phyloP scores from a whole-genome alignment of 768 basidiomycete species.

The Suillus sp. region DNA sequence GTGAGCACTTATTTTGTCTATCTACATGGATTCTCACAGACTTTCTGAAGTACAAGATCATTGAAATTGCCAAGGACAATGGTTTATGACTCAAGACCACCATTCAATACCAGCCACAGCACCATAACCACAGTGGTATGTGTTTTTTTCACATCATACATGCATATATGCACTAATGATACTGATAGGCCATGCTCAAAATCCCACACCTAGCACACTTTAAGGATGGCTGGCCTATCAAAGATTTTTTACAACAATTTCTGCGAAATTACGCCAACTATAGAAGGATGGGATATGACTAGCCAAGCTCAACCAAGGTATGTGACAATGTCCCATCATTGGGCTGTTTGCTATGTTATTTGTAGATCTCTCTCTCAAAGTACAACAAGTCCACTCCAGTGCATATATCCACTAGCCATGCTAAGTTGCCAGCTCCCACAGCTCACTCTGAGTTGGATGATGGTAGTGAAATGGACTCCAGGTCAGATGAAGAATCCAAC shows the following conservation, averaged over 20 bases:
- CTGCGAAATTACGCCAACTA: not conserved
- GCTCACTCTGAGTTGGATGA: not conserved
- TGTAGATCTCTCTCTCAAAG: not conserved
- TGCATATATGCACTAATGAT: constrained; percentile 4
- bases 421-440: not conserved
- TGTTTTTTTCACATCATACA: not conserved
- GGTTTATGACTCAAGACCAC: not conserved
- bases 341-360: too few relatives aligned
- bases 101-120: not conserved
- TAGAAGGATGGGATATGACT: not conserved
- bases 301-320: not conserved
- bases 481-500: too few relatives aligned
- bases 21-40: not conserved
- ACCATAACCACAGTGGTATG: not conserved
- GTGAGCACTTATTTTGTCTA: not conserved
- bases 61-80: not conserved
- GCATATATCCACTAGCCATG: not conserved
- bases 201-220: not conserved
- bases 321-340: not conserved
- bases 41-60: not conserved
- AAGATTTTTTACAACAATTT: constrained; percentile 2
- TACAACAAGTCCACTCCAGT: not conserved
- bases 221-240: not conserved
- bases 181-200: not conserved
- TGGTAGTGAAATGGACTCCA: too few relatives aligned